Base-by-base conservation (phyloP, 352 stramenopile genomes). In the Globisporangium spinosum region DNA sequence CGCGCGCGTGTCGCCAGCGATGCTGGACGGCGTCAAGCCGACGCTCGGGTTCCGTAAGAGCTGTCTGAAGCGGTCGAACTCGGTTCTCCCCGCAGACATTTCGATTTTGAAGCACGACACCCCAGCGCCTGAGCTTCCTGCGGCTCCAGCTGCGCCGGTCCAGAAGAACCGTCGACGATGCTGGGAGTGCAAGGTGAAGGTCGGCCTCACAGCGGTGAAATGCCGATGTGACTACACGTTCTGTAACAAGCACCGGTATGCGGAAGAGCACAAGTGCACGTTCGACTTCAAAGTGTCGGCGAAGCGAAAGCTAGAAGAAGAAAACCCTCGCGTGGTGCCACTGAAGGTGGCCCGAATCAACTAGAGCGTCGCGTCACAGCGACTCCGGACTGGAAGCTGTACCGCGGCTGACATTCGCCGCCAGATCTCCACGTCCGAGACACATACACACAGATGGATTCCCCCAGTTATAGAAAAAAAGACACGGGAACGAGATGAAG, bases 141-240 rank as follows among this genome's bases (percentile, higher is more conserved):
- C 43, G 8, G 60, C 58, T 5, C 70, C 77, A 0, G 25, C 49
- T 1, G 62, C 69, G 1, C 74, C 79, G 0, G 71, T 90, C 17
- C 90, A 97, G 77, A 97, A 91, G 69, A 97, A 97, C 72, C 78
- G 83, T 5, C 84, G 90, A 34, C 85, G 89, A 40, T 98, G 91
- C 79, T 97, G 90, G 82, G 72, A 88, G 58, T 98, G 91, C 72
- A 89, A 83, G 63, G 79, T 82, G 57, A 97, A 97, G 73, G 82
- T 97, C 6, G 85, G 84, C 0, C 71, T 97, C n/a, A 88, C 89
- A 0, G 91, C 89, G 1, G 83, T 97, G 45, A 90, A 79, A 35
- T 98, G 91, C 67, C 85, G 86, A 27, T 98, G 91, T 77, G 89
- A 91, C 60, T 97, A 90, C 71, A 93, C 89, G 51, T 98, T 97